Percentiles rank a stretch among this genome's conserved stretches.
Conservation (phyloP, 2,329 filamentous ascomycete genomes). For the Exophiala alcalophila region DNA sequence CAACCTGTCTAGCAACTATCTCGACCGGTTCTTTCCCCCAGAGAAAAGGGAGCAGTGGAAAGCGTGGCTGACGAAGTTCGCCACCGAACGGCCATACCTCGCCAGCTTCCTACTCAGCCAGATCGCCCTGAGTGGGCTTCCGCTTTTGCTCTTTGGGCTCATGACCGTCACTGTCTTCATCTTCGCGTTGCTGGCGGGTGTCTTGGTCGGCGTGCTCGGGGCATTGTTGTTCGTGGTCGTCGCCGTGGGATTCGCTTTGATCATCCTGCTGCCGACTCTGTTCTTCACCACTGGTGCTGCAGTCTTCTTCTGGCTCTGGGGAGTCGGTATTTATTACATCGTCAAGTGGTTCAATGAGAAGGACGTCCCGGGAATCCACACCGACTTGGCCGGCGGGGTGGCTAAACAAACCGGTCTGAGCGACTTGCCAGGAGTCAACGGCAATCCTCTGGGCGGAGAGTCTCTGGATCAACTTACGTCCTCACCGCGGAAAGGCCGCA, state of each 20-base stretch:
- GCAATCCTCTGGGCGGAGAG: slow-evolving; percentile 5
- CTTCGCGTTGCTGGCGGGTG: slow-evolving; percentile 60
- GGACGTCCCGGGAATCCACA: slow-evolving; percentile 20
- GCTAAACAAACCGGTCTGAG: slow-evolving; percentile 10
- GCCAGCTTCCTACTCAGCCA: slow-evolving; percentile 68
- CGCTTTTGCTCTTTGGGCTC: slow-evolving; percentile 64
- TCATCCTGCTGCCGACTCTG: slow-evolving; percentile 67
- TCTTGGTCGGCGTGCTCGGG: slow-evolving; percentile 52
- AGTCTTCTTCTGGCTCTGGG: slow-evolving; percentile 66
- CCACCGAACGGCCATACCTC: slow-evolving; percentile 63
- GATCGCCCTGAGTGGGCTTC: slow-evolving; percentile 62
- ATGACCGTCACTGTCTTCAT: slow-evolving; percentile 63
- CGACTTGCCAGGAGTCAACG: slow-evolving; percentile 14
- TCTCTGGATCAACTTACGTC: too few relatives aligned
- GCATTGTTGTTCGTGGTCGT: slow-evolving; percentile 63
- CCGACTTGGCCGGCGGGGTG: slow-evolving; percentile 7
- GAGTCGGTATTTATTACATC: slow-evolving; percentile 53
- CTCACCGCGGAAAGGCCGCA: too few relatives aligned
- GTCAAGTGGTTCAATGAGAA: slow-evolving; percentile 29
- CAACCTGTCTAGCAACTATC: slow-evolving; percentile 18
- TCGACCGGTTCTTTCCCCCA: slow-evolving; percentile 59
- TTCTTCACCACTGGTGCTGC: slow-evolving; percentile 63
- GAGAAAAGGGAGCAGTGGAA: slow-evolving; percentile 58
- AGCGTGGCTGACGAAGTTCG: slow-evolving; percentile 54
- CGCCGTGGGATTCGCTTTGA: slow-evolving; percentile 63